These are phyloP conservation scores for Cystofilobasidium ferigula DNA, from an alignment of 768 basidiomycete species.

Conservation along the genomic window DNA sequence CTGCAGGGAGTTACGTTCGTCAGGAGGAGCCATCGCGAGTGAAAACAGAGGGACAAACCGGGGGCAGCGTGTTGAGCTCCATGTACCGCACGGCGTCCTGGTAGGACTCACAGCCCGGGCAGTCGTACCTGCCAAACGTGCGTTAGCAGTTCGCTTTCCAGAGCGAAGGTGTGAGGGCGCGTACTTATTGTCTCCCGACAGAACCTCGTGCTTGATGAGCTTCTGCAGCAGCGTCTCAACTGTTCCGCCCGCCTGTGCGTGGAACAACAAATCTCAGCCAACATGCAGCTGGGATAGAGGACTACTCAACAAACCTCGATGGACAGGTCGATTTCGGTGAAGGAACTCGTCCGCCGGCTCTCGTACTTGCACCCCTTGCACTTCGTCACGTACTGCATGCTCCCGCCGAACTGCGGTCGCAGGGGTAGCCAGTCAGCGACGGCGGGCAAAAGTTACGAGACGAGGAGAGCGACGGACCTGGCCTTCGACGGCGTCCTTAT, in stretches of 20 bases:
- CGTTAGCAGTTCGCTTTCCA: no score
- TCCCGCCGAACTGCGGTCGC: constrained; percentile 66
- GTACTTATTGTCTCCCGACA: constrained; percentile 78
- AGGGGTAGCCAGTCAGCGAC: constrained; percentile 13
- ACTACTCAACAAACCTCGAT: constrained; percentile 58
- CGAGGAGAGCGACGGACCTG: constrained; percentile 46
- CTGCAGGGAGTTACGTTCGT: constrained; percentile 15
- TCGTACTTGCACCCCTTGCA: constrained; percentile 59
- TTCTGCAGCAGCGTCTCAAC: constrained; percentile 41
- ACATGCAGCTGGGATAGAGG: no score
- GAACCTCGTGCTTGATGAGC: constrained; percentile 43
- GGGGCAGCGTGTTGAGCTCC: constrained; percentile 60
- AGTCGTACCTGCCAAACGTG: constrained; percentile 69
- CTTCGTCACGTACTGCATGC: constrained; percentile 63
- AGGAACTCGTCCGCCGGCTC: constrained; percentile 51
- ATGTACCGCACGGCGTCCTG: constrained; percentile 72
- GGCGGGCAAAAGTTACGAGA: neutral
- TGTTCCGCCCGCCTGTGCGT: constrained; percentile 61
- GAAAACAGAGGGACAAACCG: constrained; percentile 38
- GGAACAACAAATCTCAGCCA: constrained; percentile 36
- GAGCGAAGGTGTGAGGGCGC: no score
- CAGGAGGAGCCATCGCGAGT: neutral
- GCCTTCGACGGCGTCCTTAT: constrained; percentile 59
- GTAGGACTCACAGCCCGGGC: constrained; percentile 58
- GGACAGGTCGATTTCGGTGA: constrained; percentile 78